Evolutionary conservation across 495 filamentous ascomycete species (phyloP), one percentile per base, ranked within the genome.

Genomic region (Recurvomyces mirabilis): DNA sequence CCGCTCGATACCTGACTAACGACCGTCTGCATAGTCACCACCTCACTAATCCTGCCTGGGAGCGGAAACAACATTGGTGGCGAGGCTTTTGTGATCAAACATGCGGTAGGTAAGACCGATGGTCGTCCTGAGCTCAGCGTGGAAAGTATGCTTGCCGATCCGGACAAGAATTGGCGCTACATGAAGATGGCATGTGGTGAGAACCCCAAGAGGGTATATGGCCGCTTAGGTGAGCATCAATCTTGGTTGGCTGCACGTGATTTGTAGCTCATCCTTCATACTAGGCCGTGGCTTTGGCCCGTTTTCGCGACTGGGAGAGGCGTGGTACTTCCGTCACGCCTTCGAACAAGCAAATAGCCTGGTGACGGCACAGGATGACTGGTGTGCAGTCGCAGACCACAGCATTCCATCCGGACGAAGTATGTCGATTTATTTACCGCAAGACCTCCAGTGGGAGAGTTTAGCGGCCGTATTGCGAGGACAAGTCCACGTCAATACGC

Each of bases 121-220:
- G 57, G 55, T 7, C 62, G 72, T 19, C 67, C 72, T 40, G 71
- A 77, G 32, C 60, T 69, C 26, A 64, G 72, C 23, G 47, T 43
- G 13, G 66, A 65, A 26, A 69, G 67, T 14, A 60, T 75, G 51
- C 59, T 74, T 20, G 57, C 72, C n/a, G 67, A 73, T 46, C 60
- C 65, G 6, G 54, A 61, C 20, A 51, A 52, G 9, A 56, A 69
- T 32, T 60, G 66, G 25, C 63, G 67, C 36, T 81, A 73, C 59
- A 74, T 82, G 65, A 82, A 82, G 63, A 82, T 82, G 78, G 78
- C 78, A 1, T 81, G 77, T 38, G 78, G 78, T 5, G 77, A 79
- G 39, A 42, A 42, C 39, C 14, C 39, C 5, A 42, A 42, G 23
- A n/a, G 45, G 5, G 68, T 72, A 3, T 78, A 77, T 30, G 55